A percentile compares a stretch with the other conserved stretches of the same genome.
phyloP scores from a whole-genome alignment of 768 basidiomycete species.

The Xerocomellus chrysenteron region DNA sequence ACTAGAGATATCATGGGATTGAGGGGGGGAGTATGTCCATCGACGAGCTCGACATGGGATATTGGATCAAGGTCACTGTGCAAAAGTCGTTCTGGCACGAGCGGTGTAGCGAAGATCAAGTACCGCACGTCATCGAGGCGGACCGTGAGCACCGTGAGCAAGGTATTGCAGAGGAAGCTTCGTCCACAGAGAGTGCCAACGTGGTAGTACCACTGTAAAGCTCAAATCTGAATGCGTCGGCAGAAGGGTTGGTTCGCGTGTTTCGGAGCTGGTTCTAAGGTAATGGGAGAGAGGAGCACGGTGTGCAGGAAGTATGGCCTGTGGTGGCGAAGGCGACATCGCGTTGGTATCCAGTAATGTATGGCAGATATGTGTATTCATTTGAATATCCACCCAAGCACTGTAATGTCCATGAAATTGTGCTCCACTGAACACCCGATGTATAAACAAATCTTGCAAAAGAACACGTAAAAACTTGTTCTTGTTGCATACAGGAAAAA shows the following conservation, averaged over 20 bases:
- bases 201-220: neutral
- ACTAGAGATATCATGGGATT: slow-evolving; percentile 2
- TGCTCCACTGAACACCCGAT: too few relatives aligned
- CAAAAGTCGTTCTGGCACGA: neutral
- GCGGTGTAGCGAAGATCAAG: neutral
- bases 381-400: too few relatives aligned
- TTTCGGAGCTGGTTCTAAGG: neutral
- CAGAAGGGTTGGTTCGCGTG: neutral
- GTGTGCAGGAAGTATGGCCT: neutral
- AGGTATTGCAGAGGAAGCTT: neutral
- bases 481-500: too few relatives aligned
- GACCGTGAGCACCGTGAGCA: neutral
- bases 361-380: too few relatives aligned
- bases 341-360: too few relatives aligned
- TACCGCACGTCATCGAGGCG: neutral
- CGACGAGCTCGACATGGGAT: slow-evolving; percentile 19
- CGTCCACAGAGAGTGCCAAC: neutral
- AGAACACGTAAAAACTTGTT: too few relatives aligned
- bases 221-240: neutral
- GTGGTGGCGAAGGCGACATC: neutral
- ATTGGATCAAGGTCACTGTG: slow-evolving; percentile 13
- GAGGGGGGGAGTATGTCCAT: neutral
- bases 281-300: neutral
- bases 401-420: too few relatives aligned
- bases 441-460: too few relatives aligned